These are phyloP conservation scores for Metschnikowia shivogae DNA, from an alignment of 805 yeast species.

Conservation along the genomic window DNA sequence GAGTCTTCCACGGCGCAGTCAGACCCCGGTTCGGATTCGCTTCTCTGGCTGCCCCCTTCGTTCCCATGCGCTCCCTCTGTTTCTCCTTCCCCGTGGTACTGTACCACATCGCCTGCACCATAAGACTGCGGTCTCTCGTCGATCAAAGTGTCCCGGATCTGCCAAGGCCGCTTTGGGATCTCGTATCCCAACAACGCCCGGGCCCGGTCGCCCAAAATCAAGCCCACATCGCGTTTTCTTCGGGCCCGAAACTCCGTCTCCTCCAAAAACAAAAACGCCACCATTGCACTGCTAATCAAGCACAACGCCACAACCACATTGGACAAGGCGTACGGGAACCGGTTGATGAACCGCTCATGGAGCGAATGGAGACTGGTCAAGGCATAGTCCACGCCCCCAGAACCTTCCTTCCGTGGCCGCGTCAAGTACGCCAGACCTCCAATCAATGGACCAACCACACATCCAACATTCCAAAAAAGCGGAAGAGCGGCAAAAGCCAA, in stretches of 20 bases:
- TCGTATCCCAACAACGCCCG: conserved; percentile 23
- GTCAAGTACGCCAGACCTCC: conserved; percentile 30
- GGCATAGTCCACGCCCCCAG: background rate
- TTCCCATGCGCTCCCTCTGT: too few species aligned
- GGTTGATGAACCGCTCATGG: conserved; percentile 27
- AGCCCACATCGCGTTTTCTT: conserved; percentile 30
- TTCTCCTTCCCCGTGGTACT: too few species aligned
- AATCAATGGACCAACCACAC: conserved; percentile 30
- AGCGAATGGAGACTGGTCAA: conserved; percentile 1
- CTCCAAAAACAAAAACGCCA: conserved; percentile 35
- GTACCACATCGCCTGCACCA: too few species aligned
- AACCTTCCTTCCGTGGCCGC: conserved; percentile 17
- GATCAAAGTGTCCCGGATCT: background rate
- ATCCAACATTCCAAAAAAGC: conserved; percentile 30
- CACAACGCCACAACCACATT: conserved; percentile 32
- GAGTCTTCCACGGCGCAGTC: background rate
- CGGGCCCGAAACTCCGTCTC: conserved; percentile 31
- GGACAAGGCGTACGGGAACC: conserved; percentile 37
- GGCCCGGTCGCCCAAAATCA: conserved; percentile 31
- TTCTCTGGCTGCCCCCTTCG: too few species aligned
- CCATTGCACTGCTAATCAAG: conserved; percentile 22
- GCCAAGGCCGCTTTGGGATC: conserved; percentile 31
- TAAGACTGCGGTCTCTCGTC: too few species aligned
- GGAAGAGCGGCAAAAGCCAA: conserved; percentile 30
- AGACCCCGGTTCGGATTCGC: too few species aligned